Evolutionary conservation across 176 grass and related monocot genomes (phyloP).

Genomic region (Oryza glumipatula): DNA sequence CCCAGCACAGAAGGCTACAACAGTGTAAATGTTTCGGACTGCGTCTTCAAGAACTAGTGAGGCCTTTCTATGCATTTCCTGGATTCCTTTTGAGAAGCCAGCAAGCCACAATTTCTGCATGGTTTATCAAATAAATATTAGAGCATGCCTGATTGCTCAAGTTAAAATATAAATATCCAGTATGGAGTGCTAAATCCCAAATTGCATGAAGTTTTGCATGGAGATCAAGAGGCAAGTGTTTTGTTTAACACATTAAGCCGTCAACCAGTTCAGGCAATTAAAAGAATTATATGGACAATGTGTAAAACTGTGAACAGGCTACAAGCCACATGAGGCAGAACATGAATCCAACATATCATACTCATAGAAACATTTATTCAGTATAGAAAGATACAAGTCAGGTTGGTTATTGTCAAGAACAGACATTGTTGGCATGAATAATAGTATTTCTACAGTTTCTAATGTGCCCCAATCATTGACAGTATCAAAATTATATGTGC

Average conservation of each 20-base stretch:
- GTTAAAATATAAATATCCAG: slow-evolving; percentile 19
- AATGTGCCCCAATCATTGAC: slow-evolving; percentile 12
- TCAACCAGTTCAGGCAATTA: slow-evolving; percentile 16
- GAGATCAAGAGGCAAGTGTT: slow-evolving; percentile 17
- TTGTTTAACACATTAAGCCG: not conserved
- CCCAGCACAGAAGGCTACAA: slow-evolving; percentile 97
- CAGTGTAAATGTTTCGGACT: slow-evolving; percentile 98
- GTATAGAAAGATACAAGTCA: not conserved
- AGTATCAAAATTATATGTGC: not conserved
- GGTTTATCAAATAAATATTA: slow-evolving; percentile 31
- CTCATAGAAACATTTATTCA: not conserved
- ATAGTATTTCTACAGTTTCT: slow-evolving; percentile 14
- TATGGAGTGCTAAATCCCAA: slow-evolving; percentile 29
- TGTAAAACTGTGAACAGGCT: not conserved
- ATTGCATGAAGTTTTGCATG: not conserved
- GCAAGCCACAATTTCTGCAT: slow-evolving; percentile 98
- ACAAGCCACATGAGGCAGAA: not conserved
- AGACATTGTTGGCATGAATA: not conserved
- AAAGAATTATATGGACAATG: slow-evolving; percentile 5
- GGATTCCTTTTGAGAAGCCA: slow-evolving; percentile 98
- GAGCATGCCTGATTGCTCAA: slow-evolving; percentile 24
- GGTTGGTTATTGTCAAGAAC: slow-evolving; percentile 22
- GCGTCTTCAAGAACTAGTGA: slow-evolving; percentile 99
- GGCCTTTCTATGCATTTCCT: slow-evolving; percentile 99
- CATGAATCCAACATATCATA: not conserved